phyloP scores from a whole-genome alignment of 2,329 filamentous ascomycete species.

The Neonectria hederae region DNA sequence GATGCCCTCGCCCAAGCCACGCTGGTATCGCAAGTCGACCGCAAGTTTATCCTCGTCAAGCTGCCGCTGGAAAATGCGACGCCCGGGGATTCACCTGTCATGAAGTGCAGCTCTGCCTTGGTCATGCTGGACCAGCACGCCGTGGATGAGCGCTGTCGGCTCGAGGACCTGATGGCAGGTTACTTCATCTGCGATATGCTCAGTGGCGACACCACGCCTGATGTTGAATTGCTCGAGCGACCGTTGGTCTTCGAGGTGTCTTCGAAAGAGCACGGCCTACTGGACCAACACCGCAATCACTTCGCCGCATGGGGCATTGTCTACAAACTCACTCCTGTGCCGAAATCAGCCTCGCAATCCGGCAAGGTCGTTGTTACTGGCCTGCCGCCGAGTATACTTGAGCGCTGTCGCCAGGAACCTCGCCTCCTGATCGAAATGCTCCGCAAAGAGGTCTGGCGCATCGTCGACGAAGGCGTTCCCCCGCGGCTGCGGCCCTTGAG shows the following conservation, averaged over 20 bases:
- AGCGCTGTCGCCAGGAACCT: slow-evolving; percentile 79
- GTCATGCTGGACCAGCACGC: slow-evolving; percentile 93
- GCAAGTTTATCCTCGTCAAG: slow-evolving; percentile 84
- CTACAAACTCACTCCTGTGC: slow-evolving; percentile 58
- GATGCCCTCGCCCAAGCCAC: slow-evolving; percentile 65
- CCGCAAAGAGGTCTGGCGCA: slow-evolving; percentile 76
- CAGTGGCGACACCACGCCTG: slow-evolving; percentile 29
- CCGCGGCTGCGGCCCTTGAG: slow-evolving; percentile 4
- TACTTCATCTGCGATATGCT: slow-evolving; percentile 54
- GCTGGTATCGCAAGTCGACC: slow-evolving; percentile 85
- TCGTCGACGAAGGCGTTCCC: slow-evolving; percentile 56
- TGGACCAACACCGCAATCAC: slow-evolving; percentile 61
- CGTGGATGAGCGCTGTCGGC: slow-evolving; percentile 85
- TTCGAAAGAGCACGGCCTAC: slow-evolving; percentile 65
- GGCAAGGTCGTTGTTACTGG: slow-evolving; percentile 59
- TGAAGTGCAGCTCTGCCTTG: slow-evolving; percentile 60
- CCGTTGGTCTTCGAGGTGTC: slow-evolving; percentile 74
- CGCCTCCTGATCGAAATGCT: slow-evolving; percentile 77
- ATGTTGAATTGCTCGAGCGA: slow-evolving; percentile 55
- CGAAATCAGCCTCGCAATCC: neutral
- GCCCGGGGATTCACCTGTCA: neutral
- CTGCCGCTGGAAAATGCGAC: slow-evolving; percentile 49
- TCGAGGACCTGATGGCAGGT: slow-evolving; percentile 74
- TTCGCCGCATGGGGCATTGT: slow-evolving; percentile 81
- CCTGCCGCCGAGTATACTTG: slow-evolving; percentile 77